phyloP scores from a whole-genome alignment of 768 basidiomycete genomes.

The Amanita thiersii region DNA sequence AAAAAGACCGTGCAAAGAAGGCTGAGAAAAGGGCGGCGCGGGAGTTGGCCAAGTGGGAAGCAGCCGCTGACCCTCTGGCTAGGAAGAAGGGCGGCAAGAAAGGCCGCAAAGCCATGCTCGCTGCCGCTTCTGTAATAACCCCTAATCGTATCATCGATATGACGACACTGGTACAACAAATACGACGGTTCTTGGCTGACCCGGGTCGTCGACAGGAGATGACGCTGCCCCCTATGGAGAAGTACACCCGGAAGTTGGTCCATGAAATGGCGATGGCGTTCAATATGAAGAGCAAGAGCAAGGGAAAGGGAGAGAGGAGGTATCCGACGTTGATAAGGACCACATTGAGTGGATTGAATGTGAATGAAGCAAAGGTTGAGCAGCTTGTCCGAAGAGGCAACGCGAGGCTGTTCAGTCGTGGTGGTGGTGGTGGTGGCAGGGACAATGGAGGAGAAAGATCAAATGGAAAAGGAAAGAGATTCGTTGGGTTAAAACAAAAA shows the following conservation, averaged over 20 bases:
- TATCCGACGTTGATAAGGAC: slow-evolving; percentile 78
- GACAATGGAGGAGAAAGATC: slow-evolving; percentile 20
- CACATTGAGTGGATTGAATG: slow-evolving; percentile 39
- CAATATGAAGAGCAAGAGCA: slow-evolving; percentile 68
- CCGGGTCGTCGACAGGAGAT: slow-evolving; percentile 43
- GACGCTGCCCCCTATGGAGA: slow-evolving; percentile 73
- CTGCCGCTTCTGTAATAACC: slow-evolving; percentile 38
- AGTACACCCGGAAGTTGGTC: slow-evolving; percentile 58
- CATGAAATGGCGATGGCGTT: slow-evolving; percentile 81
- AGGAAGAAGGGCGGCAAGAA: slow-evolving; percentile 62
- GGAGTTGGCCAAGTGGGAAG: slow-evolving; percentile 42
- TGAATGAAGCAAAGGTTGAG: slow-evolving; percentile 56
- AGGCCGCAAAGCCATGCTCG: slow-evolving; percentile 58
- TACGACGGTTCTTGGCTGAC: slow-evolving; percentile 61
- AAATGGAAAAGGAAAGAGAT: slow-evolving; percentile 12
- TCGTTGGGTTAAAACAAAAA: slow-evolving; percentile 38
- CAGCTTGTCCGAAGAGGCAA: slow-evolving; percentile 30
- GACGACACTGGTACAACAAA: slow-evolving; percentile 58
- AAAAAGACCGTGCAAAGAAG: slow-evolving; percentile 76
- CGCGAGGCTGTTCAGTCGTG: slow-evolving; percentile 27
- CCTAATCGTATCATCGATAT: slow-evolving; percentile 56
- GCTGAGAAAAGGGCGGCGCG: slow-evolving; percentile 66
- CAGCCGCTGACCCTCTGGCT: slow-evolving; percentile 55
- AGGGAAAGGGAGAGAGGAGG: slow-evolving; percentile 56
- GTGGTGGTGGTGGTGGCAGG: slow-evolving; percentile 17